Evolutionary conservation across 768 basidiomycete species (phyloP), one percentile per base, ranked within the genome.

Genomic region (Pseudohyphozyma bogoriensis): DNA sequence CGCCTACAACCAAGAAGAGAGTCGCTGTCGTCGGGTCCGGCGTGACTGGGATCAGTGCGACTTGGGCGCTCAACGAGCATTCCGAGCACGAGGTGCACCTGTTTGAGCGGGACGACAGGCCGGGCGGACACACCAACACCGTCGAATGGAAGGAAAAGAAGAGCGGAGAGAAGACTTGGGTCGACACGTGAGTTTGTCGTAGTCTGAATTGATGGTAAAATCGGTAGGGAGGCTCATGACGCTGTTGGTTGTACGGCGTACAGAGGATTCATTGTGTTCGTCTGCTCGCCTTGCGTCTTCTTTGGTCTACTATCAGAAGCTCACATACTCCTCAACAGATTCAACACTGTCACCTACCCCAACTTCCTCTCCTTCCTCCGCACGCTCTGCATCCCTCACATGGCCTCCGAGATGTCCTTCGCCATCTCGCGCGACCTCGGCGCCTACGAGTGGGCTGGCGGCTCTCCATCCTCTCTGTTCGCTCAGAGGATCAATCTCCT

Each of bases 111-210:
- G 84, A 83, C 52, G 71, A 72, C 50, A 79, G 84, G 47, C 80
- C 82, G 0, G 86, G 86, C 16, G 86, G 86, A 10, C 86, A 88
- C 69, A 85, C 86, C 10, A 83, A 89, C 69, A 87, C 87, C 0
- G 82, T 86, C 12, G 71, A 70, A 44, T 86, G 54, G 6, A 37
- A 24, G 24, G 20, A 39, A 10, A 36, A 24, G 29, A 40, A 63
- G 45, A n/a, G n/a, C n/a, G 58, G 46, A 28, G 74, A 40, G 76
- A 74, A 13, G 72, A 76, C 83, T 1, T 76, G 80, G 36, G 85
- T 87, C 16, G 86, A 87, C 72, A 85, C 83, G 82, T 87, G 74
- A 64, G 84, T 77, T 35, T 42, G 15, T n/a, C n/a, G n/a, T n/a
- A n/a, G n/a, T n/a, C n/a, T n/a, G n/a, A n/a, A n/a, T n/a, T n/a